These are phyloP conservation scores for Aureobasidium zeae DNA, from an alignment of 2,329 filamentous ascomycete species.

Conservation along the genomic window DNA sequence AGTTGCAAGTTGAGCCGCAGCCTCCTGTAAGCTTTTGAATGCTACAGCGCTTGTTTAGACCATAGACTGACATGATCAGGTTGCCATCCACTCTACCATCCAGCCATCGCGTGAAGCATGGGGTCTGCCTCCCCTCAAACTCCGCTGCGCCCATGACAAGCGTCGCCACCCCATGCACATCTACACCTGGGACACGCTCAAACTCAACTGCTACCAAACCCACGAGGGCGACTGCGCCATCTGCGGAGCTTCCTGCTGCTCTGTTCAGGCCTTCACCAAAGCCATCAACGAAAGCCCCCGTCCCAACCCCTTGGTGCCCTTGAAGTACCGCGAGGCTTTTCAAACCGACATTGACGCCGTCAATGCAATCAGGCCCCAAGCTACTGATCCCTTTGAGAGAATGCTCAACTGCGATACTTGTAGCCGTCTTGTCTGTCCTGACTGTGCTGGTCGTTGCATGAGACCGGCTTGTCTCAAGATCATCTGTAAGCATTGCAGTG, in stretches of 20 bases:
- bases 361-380: constrained; percentile 7
- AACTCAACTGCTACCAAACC: constrained; percentile 17
- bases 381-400: constrained; percentile 18
- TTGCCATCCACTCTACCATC: neutral
- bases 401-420: constrained; percentile 21
- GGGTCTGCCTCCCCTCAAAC: constrained; percentile 13
- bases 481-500: constrained; percentile 12
- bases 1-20: neutral
- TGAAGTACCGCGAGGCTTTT: constrained; percentile 5
- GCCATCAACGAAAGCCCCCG: constrained; percentile 13
- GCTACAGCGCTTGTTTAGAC: neutral
- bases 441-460: constrained; percentile 17
- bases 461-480: neutral
- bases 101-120: constrained; percentile 1
- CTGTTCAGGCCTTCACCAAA: constrained; percentile 3
- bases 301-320: constrained; percentile 7
- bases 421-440: constrained; percentile 18
- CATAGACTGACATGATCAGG: neutral
- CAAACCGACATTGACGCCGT: constrained; percentile 9
- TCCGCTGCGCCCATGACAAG: constrained; percentile 6
- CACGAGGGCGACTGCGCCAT: constrained; percentile 17
- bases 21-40: neutral
- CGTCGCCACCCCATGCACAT: constrained; percentile 18
- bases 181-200: constrained; percentile 19
- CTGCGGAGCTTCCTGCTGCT: constrained; percentile 19